phyloP scores from a whole-genome alignment of 345 rosid genomes.

The Excoecaria cochinchinensis region DNA sequence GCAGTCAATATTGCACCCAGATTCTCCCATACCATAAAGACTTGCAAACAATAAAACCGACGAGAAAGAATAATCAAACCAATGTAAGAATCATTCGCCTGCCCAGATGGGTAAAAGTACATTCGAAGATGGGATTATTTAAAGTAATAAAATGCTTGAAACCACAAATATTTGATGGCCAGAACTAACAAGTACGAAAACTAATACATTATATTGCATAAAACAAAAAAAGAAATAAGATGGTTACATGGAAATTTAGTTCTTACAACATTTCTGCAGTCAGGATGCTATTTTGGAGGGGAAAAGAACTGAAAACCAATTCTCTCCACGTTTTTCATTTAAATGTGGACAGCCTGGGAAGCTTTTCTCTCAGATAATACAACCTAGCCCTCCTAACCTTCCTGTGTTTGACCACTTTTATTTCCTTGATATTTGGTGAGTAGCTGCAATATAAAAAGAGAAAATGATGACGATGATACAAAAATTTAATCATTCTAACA shows the following conservation, averaged over 20 bases:
- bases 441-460: slow-evolving; percentile 41
- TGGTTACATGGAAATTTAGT: slow-evolving; percentile 5
- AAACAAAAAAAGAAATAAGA: not conserved
- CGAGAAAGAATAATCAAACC: not conserved
- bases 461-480: not conserved
- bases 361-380: slow-evolving; percentile 85
- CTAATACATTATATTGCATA: not conserved
- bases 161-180: slow-evolving; percentile 1
- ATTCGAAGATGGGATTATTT: not conserved
- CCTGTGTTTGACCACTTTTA: slow-evolving; percentile 59
- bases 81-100: not conserved
- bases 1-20: not conserved
- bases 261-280: slow-evolving; percentile 18
- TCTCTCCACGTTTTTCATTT: slow-evolving; percentile 40
- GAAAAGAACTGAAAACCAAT: not conserved
- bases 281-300: not conserved
- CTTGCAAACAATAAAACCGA: not conserved
- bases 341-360: slow-evolving; percentile 87
- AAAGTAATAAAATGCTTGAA: not conserved
- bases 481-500: not conserved
- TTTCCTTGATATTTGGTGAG: slow-evolving; percentile 77
- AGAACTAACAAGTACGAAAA: slow-evolving; percentile 8
- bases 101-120: not conserved
- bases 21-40: not conserved
- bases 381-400: slow-evolving; percentile 87